These are phyloP conservation scores for Eimeria maxima DNA, from an alignment of 169 alveolate genomes.

Conservation along the genomic window DNA sequence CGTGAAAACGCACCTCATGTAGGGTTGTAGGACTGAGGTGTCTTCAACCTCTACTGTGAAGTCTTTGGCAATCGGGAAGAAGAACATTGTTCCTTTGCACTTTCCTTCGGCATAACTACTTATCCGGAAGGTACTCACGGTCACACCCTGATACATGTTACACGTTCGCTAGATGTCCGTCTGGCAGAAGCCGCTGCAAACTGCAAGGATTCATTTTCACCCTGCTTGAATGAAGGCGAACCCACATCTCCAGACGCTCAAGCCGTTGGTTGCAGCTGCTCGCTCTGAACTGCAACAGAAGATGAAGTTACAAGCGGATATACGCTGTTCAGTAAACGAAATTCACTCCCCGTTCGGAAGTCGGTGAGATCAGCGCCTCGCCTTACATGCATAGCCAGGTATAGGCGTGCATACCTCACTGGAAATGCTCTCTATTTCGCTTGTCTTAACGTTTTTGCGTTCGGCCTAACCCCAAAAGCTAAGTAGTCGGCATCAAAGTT, in stretches of 20 bases:
- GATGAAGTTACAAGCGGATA: background rate
- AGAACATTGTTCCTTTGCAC: background rate
- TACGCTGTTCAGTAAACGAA: no score
- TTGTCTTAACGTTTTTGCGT: background rate
- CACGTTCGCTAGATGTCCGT: background rate
- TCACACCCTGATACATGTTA: background rate
- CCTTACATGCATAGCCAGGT: background rate
- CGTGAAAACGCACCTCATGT: background rate
- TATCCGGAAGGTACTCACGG: background rate
- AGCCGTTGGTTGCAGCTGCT: no score
- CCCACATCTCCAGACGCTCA: no score
- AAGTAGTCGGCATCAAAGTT: background rate
- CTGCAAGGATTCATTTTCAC: background rate
- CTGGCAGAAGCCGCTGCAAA: background rate
- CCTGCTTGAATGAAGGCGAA: no score
- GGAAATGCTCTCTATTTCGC: background rate
- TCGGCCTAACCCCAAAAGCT: background rate
- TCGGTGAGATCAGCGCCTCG: background rate
- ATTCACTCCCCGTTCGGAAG: background rate
- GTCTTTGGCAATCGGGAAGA: background rate
- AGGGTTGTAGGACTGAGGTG: background rate
- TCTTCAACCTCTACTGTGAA: background rate
- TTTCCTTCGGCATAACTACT: background rate
- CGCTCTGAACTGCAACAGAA: background rate
- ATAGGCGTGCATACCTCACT: background rate